These are phyloP conservation scores for Elsinoe necatrix DNA, from an alignment of 2,329 filamentous ascomycete genomes.

Conservation along the genomic window DNA sequence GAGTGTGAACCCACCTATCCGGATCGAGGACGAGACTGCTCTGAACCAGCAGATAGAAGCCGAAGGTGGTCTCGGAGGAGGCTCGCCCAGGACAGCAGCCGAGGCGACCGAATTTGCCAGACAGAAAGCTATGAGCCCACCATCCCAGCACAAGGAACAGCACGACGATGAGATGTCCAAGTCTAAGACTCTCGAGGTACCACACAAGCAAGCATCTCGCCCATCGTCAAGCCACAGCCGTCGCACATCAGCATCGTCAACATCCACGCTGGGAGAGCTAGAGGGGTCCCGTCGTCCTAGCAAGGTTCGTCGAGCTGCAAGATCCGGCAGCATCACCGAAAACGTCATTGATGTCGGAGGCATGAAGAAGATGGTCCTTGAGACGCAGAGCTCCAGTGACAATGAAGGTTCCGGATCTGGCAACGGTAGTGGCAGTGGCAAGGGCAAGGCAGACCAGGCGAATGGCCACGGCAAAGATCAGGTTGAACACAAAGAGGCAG, in stretches of 20 bases:
- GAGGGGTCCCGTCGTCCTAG: conserved; percentile 24
- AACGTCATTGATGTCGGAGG: conserved; percentile 67
- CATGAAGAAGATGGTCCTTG: conserved; percentile 66
- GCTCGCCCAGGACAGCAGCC: conserved; percentile 16
- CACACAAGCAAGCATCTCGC: conserved; percentile 15
- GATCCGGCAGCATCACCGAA: conserved; percentile 71
- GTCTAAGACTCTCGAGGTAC: conserved; percentile 14
- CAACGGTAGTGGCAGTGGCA: conserved; percentile 19
- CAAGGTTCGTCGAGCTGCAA: conserved; percentile 35
- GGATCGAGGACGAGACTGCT: not conserved
- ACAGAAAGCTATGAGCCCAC: conserved; percentile 13
- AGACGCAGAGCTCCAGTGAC: conserved; percentile 53
- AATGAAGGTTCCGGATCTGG: conserved; percentile 31
- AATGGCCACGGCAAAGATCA: conserved; percentile 16
- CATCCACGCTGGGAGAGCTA: conserved; percentile 21
- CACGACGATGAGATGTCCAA: conserved; percentile 11
- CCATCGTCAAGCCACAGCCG: conserved; percentile 14
- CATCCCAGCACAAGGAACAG: not conserved
- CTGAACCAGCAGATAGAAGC: conserved; percentile 14
- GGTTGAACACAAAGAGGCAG: conserved; percentile 13
- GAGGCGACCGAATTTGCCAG: conserved; percentile 18
- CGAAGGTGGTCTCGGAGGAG: conserved; percentile 5
- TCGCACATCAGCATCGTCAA: conserved; percentile 14
- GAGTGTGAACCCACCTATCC: conserved; percentile 17
- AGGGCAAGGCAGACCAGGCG: conserved; percentile 4